Conservation (phyloP, 441 rosid genomes). For the Erodium chrysanthum region DNA sequence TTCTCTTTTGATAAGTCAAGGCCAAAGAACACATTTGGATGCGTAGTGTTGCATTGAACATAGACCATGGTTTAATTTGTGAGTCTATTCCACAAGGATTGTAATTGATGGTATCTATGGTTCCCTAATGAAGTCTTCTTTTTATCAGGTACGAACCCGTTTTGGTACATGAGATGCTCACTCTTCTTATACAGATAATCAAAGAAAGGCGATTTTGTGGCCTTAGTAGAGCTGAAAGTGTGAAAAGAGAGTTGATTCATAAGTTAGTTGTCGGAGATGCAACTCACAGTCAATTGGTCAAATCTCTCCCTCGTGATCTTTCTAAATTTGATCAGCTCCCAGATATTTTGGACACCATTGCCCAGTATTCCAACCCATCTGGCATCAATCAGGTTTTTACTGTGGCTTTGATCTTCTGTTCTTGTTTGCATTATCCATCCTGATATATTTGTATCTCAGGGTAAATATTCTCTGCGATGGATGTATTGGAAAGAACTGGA, state of each 20-base stretch:
- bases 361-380: constrained; percentile 70
- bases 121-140: constrained; percentile 18
- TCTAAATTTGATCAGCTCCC: constrained; percentile 71
- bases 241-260: constrained; percentile 80
- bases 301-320: constrained; percentile 76
- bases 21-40: constrained; percentile 1
- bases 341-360: constrained; percentile 64
- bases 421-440: constrained; percentile 19
- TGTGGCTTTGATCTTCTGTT: constrained; percentile 18
- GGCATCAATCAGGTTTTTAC: constrained; percentile 83
- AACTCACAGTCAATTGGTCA: constrained; percentile 86
- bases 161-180: constrained; percentile 83
- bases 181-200: constrained; percentile 71
- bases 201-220: constrained; percentile 96
- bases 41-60: constrained; percentile 1
- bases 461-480: constrained; percentile 72
- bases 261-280: constrained; percentile 84
- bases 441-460: constrained; percentile 36
- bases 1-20: background rate
- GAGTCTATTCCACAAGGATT: constrained; percentile 14
- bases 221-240: constrained; percentile 52
- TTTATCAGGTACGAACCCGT: constrained; percentile 73
- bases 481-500: constrained; percentile 88
- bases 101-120: constrained; percentile 15
- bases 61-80: background rate